Evolutionary conservation across 345 rosid species (phyloP), one percentile per base, ranked within the genome.

Genomic region (Ceriops zippeliana): DNA sequence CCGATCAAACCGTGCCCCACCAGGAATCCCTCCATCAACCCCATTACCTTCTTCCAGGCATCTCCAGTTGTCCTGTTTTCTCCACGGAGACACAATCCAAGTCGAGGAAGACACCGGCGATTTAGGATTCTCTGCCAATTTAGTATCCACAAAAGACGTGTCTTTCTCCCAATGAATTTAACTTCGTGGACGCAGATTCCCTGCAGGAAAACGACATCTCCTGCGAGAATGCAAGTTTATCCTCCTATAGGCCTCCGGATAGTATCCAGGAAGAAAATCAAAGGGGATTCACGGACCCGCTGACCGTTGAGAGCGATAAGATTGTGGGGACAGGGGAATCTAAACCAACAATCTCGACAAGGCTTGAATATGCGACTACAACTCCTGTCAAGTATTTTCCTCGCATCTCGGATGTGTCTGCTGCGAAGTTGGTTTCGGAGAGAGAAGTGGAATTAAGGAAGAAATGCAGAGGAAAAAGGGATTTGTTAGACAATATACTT

Each of bases 311-410:
- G 49, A 30, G 47, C 20, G 54, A 65, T 58, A 61, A 47, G 54
- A n/a, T 20, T 32, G 61, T 53, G 27, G 47, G 21, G 15, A 58
- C 35, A 1, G 53, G 1, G 10, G 47, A 51, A 31, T 37, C 37
- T 26, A 38, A 65, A 30, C 60, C 52, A 32, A 47, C 15, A 13
- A 62, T 57, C 10, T n/a, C 21, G 60, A 62, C 72, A 13, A 68
- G 72, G 72, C 77, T 68, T 3, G 68, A 21, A 52, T 62, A 63
- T 47, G 77, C 72, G 64, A 65, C 3, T 56, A 32, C 59, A 26
- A 52, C 73, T 70, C 52, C 52, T 17, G 67, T 70, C 16, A 70
- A 52, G 17, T 62, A 70, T 61, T 61, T 69, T 49, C 51, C 58
- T 60, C 31, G 30, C 31, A 34, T 6, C 6, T 51, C 66, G 37